Conservation (phyloP, 148 eudicot species). For the Arctostaphylos glauca region DNA sequence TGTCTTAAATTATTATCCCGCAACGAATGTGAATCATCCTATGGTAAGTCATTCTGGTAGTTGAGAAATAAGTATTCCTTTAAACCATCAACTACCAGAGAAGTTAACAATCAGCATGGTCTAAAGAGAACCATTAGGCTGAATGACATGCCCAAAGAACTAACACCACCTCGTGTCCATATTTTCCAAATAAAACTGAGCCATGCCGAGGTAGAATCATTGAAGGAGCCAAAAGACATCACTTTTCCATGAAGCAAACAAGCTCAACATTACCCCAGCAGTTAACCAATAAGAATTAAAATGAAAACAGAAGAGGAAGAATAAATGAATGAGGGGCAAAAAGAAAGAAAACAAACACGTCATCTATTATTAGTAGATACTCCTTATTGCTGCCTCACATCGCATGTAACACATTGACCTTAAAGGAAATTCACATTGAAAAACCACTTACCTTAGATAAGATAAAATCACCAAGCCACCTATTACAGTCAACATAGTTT, state of each 20-base stretch:
- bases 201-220: not conserved
- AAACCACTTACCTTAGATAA: conserved; percentile 72
- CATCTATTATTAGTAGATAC: not conserved
- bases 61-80: not conserved
- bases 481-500: conserved; percentile 92
- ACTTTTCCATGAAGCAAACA: not conserved
- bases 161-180: not conserved
- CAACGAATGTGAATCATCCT: not conserved
- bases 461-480: conserved; percentile 98
- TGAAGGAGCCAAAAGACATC: not conserved
- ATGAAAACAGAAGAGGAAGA: not conserved
- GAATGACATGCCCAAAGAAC: not conserved
- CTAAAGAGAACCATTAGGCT: not conserved
- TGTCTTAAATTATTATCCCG: not conserved
- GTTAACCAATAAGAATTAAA: not conserved
- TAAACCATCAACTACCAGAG: not conserved
- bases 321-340: not conserved
- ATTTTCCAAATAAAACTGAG: not conserved
- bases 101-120: not conserved
- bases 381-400: not conserved
- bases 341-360: not conserved
- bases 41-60: not conserved
- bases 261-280: not conserved
- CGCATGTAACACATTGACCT: not conserved
- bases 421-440: not conserved